These are phyloP conservation scores for Melaleuca quinquenervia DNA, from an alignment of 345 rosid genomes.

Conservation along the genomic window DNA sequence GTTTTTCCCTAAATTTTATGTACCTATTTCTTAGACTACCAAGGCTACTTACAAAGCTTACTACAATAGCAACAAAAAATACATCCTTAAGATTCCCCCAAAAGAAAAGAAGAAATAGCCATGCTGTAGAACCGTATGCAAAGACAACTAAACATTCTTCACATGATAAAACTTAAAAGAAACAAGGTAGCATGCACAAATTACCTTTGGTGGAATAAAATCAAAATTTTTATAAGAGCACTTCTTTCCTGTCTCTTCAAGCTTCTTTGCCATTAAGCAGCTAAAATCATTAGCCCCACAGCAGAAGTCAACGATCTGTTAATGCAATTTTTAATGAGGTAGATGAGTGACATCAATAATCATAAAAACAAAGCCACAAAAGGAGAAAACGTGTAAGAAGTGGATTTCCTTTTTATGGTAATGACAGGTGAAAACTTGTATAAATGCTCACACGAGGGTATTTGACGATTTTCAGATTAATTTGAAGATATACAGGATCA, in stretches of 20 bases:
- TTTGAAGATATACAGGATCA: neutral
- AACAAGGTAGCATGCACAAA: neutral
- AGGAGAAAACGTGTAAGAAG: neutral
- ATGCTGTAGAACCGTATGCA: neutral
- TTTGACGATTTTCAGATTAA: neutral
- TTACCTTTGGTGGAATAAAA: slow-evolving; percentile 66
- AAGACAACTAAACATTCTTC: neutral
- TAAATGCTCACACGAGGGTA: neutral
- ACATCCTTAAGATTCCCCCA: neutral
- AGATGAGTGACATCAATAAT: neutral
- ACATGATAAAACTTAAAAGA: neutral
- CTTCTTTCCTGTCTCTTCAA: slow-evolving; percentile 72
- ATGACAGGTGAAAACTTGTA: neutral
- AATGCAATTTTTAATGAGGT: neutral
- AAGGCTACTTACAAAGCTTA: neutral
- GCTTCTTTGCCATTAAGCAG: slow-evolving; percentile 62
- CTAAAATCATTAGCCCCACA: slow-evolving; percentile 98
- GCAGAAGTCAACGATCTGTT: slow-evolving; percentile 89
- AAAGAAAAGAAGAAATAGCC: neutral
- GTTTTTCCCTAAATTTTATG: neutral
- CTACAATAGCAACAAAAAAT: neutral
- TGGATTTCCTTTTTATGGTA: neutral
- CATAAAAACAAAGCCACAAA: neutral
- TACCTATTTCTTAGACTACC: neutral
- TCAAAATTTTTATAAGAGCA: slow-evolving; percentile 82